These are phyloP conservation scores for Emergomyces pasteurianus DNA, from an alignment of 2,329 filamentous ascomycete genomes.

Conservation along the genomic window DNA sequence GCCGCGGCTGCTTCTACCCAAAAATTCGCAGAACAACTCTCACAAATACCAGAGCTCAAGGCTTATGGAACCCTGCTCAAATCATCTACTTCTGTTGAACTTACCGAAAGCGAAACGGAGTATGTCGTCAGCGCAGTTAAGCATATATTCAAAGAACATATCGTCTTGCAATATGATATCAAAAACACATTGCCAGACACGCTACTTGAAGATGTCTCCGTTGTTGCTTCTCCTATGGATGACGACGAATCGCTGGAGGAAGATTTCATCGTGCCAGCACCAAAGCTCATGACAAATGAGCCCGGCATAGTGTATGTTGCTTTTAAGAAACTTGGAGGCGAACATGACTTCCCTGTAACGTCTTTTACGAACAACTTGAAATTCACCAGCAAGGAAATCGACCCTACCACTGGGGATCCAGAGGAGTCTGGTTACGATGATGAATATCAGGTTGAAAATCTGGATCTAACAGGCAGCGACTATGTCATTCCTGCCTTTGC, in stretches of 20 bases:
- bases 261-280: conserved; percentile 84
- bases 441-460: conserved; percentile 91
- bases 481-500: conserved; percentile 91
- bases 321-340: conserved; percentile 72
- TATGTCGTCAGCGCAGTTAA: conserved; percentile 91
- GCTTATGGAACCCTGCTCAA: conserved; percentile 86
- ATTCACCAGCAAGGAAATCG: conserved; percentile 96
- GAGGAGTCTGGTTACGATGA: conserved; percentile 92
- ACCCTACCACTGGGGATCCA: conserved; percentile 82
- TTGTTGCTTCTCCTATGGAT: conserved; percentile 66
- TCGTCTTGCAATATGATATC: conserved; percentile 92
- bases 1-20: conserved; percentile 70
- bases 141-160: conserved; percentile 94
- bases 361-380: conserved; percentile 88
- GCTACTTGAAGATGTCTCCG: conserved; percentile 77
- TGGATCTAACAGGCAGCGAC: conserved; percentile 82
- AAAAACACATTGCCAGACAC: conserved; percentile 94
- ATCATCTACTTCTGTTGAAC: conserved; percentile 71
- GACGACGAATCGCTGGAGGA: conserved; percentile 68
- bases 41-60: conserved; percentile 81
- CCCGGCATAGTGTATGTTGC: conserved; percentile 91
- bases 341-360: conserved; percentile 57
- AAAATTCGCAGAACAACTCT: conserved; percentile 77
- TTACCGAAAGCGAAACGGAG: conserved; percentile 94
- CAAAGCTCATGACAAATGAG: conserved; percentile 70